These are phyloP conservation scores for Physcomitrium patens DNA, from an alignment of 225 moss, liverwort and hornwort genomes.

Conservation along the genomic window DNA sequence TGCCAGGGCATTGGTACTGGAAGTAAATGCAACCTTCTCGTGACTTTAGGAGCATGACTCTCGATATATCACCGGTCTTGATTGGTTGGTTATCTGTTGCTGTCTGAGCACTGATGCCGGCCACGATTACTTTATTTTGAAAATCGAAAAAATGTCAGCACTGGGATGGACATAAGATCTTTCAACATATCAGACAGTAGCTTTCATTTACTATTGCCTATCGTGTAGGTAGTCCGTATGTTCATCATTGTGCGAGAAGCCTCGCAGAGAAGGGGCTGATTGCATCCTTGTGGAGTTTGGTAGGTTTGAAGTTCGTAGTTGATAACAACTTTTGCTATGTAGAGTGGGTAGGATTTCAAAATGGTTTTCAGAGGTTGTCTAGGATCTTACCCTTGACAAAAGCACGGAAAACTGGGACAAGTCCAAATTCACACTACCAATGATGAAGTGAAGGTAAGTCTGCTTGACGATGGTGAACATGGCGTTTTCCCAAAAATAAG, in stretches of 20 bases:
- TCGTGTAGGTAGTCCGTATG: constrained; percentile 17
- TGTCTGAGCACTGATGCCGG: not conserved
- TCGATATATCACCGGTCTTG: constrained; percentile 20
- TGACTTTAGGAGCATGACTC: constrained; percentile 23
- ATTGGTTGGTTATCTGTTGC: constrained; percentile 17
- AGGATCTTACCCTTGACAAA: not conserved
- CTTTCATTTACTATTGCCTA: constrained; percentile 7
- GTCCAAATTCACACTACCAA: constrained; percentile 4
- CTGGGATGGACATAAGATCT: not conserved
- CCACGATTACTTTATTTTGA: constrained; percentile 10
- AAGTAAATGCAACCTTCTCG: constrained; percentile 16
- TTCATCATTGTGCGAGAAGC: constrained; percentile 14
- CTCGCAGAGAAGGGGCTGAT: constrained; percentile 16
- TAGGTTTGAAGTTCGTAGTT: constrained; percentile 13
- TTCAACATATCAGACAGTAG: not conserved
- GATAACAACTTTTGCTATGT: constrained; percentile 9
- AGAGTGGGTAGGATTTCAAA: constrained; percentile 9
- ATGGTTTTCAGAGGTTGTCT: constrained; percentile 16
- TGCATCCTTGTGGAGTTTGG: constrained; percentile 18
- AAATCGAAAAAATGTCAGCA: constrained; percentile 12
- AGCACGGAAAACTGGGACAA: constrained; percentile 5
- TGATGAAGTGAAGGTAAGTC: constrained; percentile 7
- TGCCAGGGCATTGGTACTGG: constrained; percentile 21
- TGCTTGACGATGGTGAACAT: constrained; percentile 6
- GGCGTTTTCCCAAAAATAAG: no score